phyloP scores from a whole-genome alignment of 306 rosid species.

The Vachellia pachyceras region DNA sequence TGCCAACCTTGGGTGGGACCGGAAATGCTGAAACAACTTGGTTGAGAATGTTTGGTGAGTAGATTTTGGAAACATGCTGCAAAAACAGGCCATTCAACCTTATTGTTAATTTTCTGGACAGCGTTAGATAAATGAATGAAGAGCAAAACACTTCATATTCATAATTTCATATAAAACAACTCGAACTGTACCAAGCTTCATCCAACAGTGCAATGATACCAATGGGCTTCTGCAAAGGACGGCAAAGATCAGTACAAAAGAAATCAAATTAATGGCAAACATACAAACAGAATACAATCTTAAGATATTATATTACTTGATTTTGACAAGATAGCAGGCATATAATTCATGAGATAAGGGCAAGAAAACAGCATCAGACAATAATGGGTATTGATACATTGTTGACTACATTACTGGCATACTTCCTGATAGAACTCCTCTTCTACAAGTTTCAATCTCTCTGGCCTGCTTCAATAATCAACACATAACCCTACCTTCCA shows the following conservation, averaged over 20 bases:
- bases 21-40: conserved; percentile 87
- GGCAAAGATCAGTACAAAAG: conserved; percentile 44
- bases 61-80: conserved; percentile 98
- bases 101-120: conserved; percentile 45
- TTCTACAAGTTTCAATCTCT: conserved; percentile 20
- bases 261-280: conserved; percentile 28
- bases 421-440: conserved; percentile 20
- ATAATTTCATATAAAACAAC: conserved; percentile 50
- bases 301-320: conserved; percentile 20
- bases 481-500: not conserved
- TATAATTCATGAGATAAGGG: conserved; percentile 9
- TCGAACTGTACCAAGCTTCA: conserved; percentile 90
- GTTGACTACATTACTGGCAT: not conserved
- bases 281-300: conserved; percentile 15
- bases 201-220: conserved; percentile 90
- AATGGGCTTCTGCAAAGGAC: conserved; percentile 90
- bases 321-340: not conserved
- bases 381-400: conserved; percentile 23
- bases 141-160: conserved; percentile 42
- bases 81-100: conserved; percentile 52
- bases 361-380: conserved; percentile 15
- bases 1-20: conserved; percentile 76
- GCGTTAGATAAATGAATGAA: conserved; percentile 37
- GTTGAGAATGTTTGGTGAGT: conserved; percentile 90
- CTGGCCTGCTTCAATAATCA: conserved; percentile 11